Evolutionary conservation across 2,329 filamentous ascomycete genomes (phyloP), one percentile per base, ranked within the genome.

Genomic region (Teratosphaeria viscida): DNA sequence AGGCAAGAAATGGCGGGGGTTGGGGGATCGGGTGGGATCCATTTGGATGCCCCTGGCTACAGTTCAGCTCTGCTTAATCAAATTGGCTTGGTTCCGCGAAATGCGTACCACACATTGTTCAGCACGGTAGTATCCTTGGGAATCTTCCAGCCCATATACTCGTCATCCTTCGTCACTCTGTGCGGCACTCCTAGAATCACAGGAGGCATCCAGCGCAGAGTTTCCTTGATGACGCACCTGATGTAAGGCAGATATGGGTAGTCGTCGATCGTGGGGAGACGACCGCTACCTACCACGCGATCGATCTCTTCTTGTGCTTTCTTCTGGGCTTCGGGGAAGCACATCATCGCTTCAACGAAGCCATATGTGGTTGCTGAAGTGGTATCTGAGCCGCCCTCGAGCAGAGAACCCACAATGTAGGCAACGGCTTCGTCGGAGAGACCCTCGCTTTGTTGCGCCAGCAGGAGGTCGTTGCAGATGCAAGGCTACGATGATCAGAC

Each of bases 251-350:
- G 32, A 29, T 54, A 34, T 0, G 54, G 32, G 1, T n/a, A 66
- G 68, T 29, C 68, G 2, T 68, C 64, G 16, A 81, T 72, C 14
- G 73, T 76, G 68, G 73, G 19, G 81, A 73, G 65, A 83, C 83
- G 0, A 64, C 67, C 37, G 68, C 63, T 2, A 79, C 62, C 0
- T 75, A 69, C 1, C 71, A 77, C 60, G 1, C 43, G 3, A 74
- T 80, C 76, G 39, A 57, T 56, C 34, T 63, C 59, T 23, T 55
- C 61, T 54, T 64, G 8, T 26, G 68, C 56, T 49, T 61, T 62
- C 32, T 39, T 23, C 54, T 62, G 64, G 57, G 62, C 65, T 5
- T 66, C 62, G 1, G 68, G 67, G 57, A 63, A 60, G 26, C 63
- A 62, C 27, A 63, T 57, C 68, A 71, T 69, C 27, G 64, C 65